Conservation (phyloP, 441 rosid genomes). For the Mallotus repandus region DNA sequence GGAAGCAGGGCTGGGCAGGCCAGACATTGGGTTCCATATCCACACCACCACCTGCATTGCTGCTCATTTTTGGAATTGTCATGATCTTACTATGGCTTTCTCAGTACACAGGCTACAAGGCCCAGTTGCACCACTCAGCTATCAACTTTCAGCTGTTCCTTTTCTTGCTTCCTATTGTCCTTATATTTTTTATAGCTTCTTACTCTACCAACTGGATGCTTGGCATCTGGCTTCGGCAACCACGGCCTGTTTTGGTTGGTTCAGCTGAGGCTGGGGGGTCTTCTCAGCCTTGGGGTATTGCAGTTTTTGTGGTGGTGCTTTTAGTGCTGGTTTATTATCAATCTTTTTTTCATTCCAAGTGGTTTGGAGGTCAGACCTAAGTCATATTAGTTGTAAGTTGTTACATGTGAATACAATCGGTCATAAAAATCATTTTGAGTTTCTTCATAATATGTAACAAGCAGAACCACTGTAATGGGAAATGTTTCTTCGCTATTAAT, state of each 20-base stretch:
- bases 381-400: background rate
- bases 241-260: background rate
- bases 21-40: constrained; percentile 43
- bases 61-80: constrained; percentile 49
- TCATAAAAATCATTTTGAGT: no score
- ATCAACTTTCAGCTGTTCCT: constrained; percentile 42
- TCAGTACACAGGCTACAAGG: constrained; percentile 26
- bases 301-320: constrained; percentile 36
- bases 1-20: constrained; percentile 58
- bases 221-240: constrained; percentile 19
- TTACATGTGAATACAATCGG: no score
- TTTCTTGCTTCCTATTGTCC: constrained; percentile 38
- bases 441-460: no score
- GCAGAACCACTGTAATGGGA: no score
- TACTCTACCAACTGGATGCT: constrained; percentile 26
- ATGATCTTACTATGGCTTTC: constrained; percentile 50
- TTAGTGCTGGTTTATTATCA: constrained; percentile 46
- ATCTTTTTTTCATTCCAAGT: constrained; percentile 52
- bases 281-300: constrained; percentile 42
- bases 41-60: constrained; percentile 41
- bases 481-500: no score
- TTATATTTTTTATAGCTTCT: constrained; percentile 32
- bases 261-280: constrained; percentile 10
- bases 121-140: constrained; percentile 34
- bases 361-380: constrained; percentile 36